These are phyloP conservation scores for Thielaviopsis musarum DNA, from an alignment of 2,329 filamentous ascomycete genomes.

Conservation along the genomic window DNA sequence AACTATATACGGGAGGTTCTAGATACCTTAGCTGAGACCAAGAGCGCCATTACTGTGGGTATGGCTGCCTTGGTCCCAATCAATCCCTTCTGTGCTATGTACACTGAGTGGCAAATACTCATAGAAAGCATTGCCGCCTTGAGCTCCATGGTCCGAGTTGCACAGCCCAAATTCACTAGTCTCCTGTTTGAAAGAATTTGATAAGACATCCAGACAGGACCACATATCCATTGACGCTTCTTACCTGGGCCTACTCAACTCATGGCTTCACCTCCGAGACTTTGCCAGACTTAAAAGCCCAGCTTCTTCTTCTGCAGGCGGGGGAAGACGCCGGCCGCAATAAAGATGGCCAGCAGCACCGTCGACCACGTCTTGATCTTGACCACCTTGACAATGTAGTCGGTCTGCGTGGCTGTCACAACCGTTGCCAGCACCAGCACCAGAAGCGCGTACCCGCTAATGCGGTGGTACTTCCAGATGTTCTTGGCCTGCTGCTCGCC, in stretches of 20 bases:
- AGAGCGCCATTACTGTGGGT: background rate
- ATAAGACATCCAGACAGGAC: background rate
- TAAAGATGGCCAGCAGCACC: constrained; percentile 45
- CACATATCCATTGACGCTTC: background rate
- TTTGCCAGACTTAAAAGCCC: constrained; percentile 24
- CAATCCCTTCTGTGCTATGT: background rate
- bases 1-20: background rate
- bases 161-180: background rate
- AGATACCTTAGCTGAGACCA: background rate
- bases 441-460: constrained; percentile 57
- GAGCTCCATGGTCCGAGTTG: background rate
- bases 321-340: constrained; percentile 56
- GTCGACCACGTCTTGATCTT: constrained; percentile 64
- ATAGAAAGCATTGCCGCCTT: background rate
- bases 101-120: background rate
- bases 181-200: background rate
- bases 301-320: constrained; percentile 73
- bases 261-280: background rate
- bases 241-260: background rate
- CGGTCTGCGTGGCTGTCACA: constrained; percentile 56
- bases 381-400: constrained; percentile 51
- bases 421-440: constrained; percentile 58
- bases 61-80: background rate
- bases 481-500: constrained; percentile 63
- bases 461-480: constrained; percentile 80